Evolutionary conservation across 1,284 basidiomycete species (phyloP).

Genomic region (Xerocomus nothofagi): DNA sequence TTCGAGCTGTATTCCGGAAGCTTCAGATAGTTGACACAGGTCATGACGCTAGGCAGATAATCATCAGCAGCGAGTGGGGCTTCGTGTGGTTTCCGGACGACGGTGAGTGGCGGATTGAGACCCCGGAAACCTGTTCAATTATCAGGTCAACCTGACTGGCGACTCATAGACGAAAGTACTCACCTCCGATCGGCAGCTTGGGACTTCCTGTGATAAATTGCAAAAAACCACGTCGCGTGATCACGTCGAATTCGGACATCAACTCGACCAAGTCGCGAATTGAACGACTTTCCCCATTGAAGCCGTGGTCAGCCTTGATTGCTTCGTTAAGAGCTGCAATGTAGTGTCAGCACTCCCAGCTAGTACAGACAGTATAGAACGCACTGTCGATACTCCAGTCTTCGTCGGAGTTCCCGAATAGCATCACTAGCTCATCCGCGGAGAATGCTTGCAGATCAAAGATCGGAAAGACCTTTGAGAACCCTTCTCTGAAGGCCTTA

Average conservation of each 20-base stretch:
- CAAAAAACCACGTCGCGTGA: conserved; percentile 83
- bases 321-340: conserved; percentile 76
- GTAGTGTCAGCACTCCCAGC: conserved; percentile 5
- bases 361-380: conserved; percentile 26
- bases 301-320: conserved; percentile 97
- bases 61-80: conserved; percentile 88
- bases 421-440: conserved; percentile 88
- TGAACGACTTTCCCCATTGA: conserved; percentile 89
- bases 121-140: conserved; percentile 80
- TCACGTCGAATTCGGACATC: conserved; percentile 78
- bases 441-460: conserved; percentile 90
- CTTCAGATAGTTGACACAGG: conserved; percentile 96
- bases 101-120: conserved; percentile 91
- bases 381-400: conserved; percentile 90
- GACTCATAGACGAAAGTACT: conserved; percentile 25
- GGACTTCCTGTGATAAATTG: conserved; percentile 98
- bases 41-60: conserved; percentile 98
- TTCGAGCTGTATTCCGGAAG: conserved; percentile 90
- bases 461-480: conserved; percentile 94
- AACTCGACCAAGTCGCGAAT: conserved; percentile 87
- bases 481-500: conserved; percentile 86
- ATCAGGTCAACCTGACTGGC: not conserved
- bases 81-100: conserved; percentile 97
- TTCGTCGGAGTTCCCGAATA: conserved; percentile 94
- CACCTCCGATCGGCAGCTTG: conserved; percentile 90